phyloP scores from a whole-genome alignment of 805 yeast genomes.

The Starmerella vaccinii region DNA sequence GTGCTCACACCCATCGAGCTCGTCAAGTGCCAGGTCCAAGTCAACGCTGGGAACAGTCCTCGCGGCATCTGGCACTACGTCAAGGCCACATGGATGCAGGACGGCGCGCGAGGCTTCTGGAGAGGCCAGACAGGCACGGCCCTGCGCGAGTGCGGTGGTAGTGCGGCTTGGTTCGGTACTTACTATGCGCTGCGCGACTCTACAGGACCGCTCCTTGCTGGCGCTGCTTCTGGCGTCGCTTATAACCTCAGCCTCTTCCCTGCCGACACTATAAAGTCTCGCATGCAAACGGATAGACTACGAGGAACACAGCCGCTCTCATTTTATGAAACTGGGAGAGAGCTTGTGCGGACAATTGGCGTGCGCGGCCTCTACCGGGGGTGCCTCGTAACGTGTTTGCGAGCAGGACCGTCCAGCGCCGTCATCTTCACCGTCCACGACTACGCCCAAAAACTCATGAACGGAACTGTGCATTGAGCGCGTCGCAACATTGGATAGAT shows the following conservation, averaged over 20 bases:
- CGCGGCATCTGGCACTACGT: conserved; percentile 21
- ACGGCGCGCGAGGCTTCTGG: conserved; percentile 73
- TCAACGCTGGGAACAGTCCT: conserved; percentile 28
- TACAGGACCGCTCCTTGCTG: conserved; percentile 48
- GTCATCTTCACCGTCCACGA: conserved; percentile 75
- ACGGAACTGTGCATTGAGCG: neutral
- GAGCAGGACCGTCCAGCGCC: conserved; percentile 88
- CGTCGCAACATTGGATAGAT: neutral
- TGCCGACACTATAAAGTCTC: conserved; percentile 79
- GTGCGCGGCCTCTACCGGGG: conserved; percentile 70
- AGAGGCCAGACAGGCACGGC: conserved; percentile 76
- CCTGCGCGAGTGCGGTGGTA: conserved; percentile 75
- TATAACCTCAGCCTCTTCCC: conserved; percentile 79
- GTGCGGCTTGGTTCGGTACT: conserved; percentile 89
- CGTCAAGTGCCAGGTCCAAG: conserved; percentile 80
- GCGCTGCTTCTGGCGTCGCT: conserved; percentile 77
- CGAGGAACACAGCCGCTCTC: conserved; percentile 31
- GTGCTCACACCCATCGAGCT: conserved; percentile 87
- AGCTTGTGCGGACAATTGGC: conserved; percentile 46
- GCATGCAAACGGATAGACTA: conserved; percentile 58
- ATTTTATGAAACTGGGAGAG: conserved; percentile 34
- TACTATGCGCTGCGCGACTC: conserved; percentile 46
- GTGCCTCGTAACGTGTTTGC: conserved; percentile 62
- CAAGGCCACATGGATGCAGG: conserved; percentile 12
- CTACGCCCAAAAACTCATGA: conserved; percentile 18